phyloP scores from a whole-genome alignment of 768 basidiomycete genomes.

The Psilocybe subaeruginosa region DNA sequence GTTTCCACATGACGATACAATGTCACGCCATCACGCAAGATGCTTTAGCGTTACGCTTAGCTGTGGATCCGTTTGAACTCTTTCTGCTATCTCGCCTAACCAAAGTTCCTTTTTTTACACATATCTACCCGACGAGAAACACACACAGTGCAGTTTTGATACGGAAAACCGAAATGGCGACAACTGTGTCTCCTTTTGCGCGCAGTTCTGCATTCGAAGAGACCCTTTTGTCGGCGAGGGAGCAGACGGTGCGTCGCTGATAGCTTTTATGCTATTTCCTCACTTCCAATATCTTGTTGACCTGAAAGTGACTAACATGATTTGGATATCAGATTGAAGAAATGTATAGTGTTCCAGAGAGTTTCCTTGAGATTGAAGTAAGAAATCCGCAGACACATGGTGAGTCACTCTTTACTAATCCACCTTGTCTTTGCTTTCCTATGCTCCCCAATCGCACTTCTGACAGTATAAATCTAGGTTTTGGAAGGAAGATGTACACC shows the following conservation, averaged over 20 bases:
- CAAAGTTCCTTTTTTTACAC: neutral
- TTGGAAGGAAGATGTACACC: slow-evolving; percentile 98
- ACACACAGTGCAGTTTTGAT: neutral
- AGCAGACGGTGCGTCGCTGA: slow-evolving; percentile 54
- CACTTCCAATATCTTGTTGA: neutral
- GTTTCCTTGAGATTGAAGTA: slow-evolving; percentile 97
- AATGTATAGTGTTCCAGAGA: slow-evolving; percentile 98
- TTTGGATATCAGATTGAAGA: slow-evolving; percentile 75
- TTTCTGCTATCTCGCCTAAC: neutral
- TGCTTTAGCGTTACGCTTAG: neutral
- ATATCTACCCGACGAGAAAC: neutral
- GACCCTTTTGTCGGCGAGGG: slow-evolving; percentile 48
- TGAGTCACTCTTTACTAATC: slow-evolving; percentile 33
- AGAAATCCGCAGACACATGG: slow-evolving; percentile 97
- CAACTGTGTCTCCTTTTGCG: slow-evolving; percentile 64
- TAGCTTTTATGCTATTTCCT: slow-evolving; percentile 7
- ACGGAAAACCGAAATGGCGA: slow-evolving; percentile 26
- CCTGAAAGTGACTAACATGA: neutral
- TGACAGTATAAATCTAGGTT: slow-evolving; percentile 51
- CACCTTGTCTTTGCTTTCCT: neutral
- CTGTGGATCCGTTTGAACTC: neutral
- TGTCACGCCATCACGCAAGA: no score
- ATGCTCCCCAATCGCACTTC: neutral
- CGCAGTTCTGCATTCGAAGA: slow-evolving; percentile 62
- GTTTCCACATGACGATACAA: no score